Evolutionary conservation across 768 basidiomycete genomes (phyloP), one percentile per base, ranked within the genome.

Genomic region (Glaciozyma martinii): DNA sequence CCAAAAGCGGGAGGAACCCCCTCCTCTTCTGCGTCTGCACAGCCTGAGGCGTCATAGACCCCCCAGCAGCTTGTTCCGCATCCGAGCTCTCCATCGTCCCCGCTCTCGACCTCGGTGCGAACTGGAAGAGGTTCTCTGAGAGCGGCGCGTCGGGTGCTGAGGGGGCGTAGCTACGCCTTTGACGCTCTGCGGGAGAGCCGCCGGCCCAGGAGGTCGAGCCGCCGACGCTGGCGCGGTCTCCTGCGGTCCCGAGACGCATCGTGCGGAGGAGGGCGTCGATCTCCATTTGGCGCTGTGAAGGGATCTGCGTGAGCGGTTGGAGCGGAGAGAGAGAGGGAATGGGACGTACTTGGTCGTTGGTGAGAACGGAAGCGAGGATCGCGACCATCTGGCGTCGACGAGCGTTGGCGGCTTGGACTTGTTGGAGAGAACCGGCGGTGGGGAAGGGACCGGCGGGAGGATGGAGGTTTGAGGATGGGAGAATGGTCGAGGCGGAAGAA

Each of bases 331-430:
- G 15, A 40, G 37, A 13, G 12, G 12, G 7, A 13, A 40, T n/a
- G 37, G 12, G 12, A 40, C 37, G 37, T 13, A 40, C 37, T 40
- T 30, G 63, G 33, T 68, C 67, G 32, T 9, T 46, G 12, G 67
- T 68, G 16, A 53, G 27, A 30, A 68, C 60, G n/a, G 44, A 29
- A 1, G 61, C 47, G 32, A 65, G 46, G 19, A 68, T 49, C 12
- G 63, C 57, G 57, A 70, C 58, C 65, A 70, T 66, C 46, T 70
- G 68, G 21, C 68, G 44, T 4, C 71, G 40, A 13, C 71, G 46
- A 12, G 63, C 40, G 49, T 65, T 30, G 49, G 66, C 56, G 50
- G 63, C 40, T 37, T 64, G 58, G 44, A 43, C 30, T 10, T 40
- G 52, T 9, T 21, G 46, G 53, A 44, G 29, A 37, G 59, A 27